A percentile compares a stretch with the other conserved stretches of the same genome.
Evolutionary conservation across 805 yeast species (phyloP).

Genomic region (Cyberlindnera misumaiensis): DNA sequence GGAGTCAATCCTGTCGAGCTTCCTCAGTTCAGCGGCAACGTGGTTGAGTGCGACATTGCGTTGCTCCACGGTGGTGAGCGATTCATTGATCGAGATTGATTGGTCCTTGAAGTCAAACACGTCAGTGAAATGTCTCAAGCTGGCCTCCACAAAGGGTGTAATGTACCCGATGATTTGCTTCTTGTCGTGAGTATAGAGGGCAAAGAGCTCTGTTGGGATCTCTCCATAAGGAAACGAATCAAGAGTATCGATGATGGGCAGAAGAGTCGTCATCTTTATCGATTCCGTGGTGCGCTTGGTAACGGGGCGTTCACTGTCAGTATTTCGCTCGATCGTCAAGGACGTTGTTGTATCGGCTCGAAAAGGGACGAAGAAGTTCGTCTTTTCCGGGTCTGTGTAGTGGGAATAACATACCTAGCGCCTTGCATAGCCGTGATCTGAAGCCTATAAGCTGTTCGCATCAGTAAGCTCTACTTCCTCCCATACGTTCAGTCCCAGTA

Average conservation of each 20-base stretch:
- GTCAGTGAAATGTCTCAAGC: conserved; percentile 3
- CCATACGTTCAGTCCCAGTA: too few species aligned
- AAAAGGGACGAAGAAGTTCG: too few species aligned
- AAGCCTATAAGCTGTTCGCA: too few species aligned
- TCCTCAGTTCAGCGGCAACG: conserved; percentile 37
- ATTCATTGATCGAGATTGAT: conserved; percentile 24
- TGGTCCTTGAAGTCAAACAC: conserved; percentile 22
- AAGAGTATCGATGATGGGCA: conserved; percentile 14
- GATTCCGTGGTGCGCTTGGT: neutral
- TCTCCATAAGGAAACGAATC: conserved; percentile 22
- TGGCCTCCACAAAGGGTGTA: conserved; percentile 9
- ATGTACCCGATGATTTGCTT: conserved; percentile 11
- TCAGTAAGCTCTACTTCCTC: too few species aligned
- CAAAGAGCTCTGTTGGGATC: conserved; percentile 1
- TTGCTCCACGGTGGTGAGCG: conserved; percentile 32
- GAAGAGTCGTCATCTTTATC: conserved; percentile 2
- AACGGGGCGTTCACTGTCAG: too few species aligned
- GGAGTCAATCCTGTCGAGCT: conserved; percentile 29
- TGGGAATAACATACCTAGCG: too few species aligned
- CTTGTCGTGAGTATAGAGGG: conserved; percentile 14
- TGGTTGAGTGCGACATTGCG: conserved; percentile 35
- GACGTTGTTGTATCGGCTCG: too few species aligned
- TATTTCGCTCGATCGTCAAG: too few species aligned
- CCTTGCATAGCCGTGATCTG: too few species aligned
- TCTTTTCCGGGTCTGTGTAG: too few species aligned